phyloP scores from a whole-genome alignment of 2,329 filamentous ascomycete genomes.

The Penicillium sp. region DNA sequence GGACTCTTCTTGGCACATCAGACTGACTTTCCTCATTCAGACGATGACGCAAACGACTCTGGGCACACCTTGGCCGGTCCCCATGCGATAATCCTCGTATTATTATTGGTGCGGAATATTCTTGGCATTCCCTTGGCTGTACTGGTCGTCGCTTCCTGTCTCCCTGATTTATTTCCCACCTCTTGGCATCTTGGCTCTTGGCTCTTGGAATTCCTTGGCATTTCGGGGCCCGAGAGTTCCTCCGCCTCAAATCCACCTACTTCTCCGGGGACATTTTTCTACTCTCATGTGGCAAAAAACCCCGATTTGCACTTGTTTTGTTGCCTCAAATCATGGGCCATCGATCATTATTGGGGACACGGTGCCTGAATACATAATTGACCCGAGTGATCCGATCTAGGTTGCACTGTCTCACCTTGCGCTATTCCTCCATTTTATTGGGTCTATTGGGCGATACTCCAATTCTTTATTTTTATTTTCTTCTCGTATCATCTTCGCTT shows the following conservation, averaged over 20 bases:
- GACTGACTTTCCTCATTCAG: not conserved
- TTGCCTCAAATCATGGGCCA: not conserved
- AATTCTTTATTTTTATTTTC: constrained; percentile 2
- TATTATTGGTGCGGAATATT: constrained; percentile 11
- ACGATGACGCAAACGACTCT: constrained; percentile 26
- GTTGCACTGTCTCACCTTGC: constrained; percentile 3
- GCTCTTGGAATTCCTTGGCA: constrained; percentile 21
- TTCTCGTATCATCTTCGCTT: constrained; percentile 12
- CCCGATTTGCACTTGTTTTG: not conserved
- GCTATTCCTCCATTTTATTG: not conserved
- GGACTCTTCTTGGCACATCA: constrained; percentile 18
- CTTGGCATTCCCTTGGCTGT: constrained; percentile 2
- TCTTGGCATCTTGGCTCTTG: constrained; percentile 19
- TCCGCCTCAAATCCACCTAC: constrained; percentile 20
- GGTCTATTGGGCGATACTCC: constrained; percentile 11
- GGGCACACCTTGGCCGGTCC: constrained; percentile 15
- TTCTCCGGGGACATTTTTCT: constrained; percentile 8
- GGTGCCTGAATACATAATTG: constrained; percentile 5
- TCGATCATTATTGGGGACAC: not conserved
- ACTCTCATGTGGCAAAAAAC: not conserved
- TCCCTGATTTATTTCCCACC: not conserved
- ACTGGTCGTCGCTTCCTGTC: not conserved
- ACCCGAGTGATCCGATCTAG: constrained; percentile 9
- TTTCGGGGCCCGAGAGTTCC: constrained; percentile 15
- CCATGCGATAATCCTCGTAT: constrained; percentile 6